Evolutionary conservation across 441 rosid genomes (phyloP).

Genomic region (Erodium moschatum): DNA sequence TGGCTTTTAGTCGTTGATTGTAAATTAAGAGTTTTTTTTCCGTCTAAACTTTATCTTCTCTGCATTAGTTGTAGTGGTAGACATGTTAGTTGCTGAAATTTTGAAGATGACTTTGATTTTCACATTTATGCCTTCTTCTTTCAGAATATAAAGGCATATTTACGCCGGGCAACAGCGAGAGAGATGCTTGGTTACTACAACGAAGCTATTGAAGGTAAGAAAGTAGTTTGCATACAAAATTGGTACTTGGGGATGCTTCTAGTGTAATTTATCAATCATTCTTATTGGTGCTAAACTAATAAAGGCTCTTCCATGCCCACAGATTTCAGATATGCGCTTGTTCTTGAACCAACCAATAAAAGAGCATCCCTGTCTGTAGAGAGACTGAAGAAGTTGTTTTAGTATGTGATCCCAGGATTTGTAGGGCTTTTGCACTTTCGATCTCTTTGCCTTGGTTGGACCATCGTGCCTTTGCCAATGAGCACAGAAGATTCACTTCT

Average conservation of each 20-base stretch:
- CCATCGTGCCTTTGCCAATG: not conserved
- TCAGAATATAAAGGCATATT: conserved; percentile 81
- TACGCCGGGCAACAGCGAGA: conserved; percentile 91
- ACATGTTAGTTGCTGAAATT: not conserved
- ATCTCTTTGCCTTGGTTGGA: not conserved
- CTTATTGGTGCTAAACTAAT: conserved; percentile 2
- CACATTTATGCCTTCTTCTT: not conserved
- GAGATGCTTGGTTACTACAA: conserved; percentile 69
- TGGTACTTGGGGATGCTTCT: not conserved
- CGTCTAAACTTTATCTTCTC: not conserved
- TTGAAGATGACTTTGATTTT: not conserved
- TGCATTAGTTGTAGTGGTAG: not conserved
- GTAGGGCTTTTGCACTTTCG: not conserved
- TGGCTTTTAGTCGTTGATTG: too few species aligned
- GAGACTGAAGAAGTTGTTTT: conserved; percentile 52
- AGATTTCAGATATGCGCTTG: conserved; percentile 73
- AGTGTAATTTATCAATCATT: not conserved
- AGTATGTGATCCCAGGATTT: conserved; percentile 13
- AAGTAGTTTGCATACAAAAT: not conserved
- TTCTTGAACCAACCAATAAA: conserved; percentile 90
- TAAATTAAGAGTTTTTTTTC: too few species aligned
- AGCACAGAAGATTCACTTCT: not conserved
- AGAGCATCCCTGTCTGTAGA: conserved; percentile 68
- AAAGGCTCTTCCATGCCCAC: conserved; percentile 18
- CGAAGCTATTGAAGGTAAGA: conserved; percentile 77